phyloP scores from a whole-genome alignment of 306 rosid species.

The Citrullus mucosospermus region DNA sequence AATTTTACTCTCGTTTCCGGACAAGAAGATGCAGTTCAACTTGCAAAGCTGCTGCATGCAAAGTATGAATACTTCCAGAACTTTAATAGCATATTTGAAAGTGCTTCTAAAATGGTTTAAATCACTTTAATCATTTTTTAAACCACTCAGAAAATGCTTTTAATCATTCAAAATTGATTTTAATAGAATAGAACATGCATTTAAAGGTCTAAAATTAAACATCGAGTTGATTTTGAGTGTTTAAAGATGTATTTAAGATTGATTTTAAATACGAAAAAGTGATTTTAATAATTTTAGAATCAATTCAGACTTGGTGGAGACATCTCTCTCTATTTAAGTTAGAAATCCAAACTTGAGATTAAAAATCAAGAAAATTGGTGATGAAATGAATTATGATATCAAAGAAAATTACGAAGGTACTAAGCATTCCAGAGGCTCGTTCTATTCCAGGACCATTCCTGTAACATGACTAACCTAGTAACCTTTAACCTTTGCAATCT shows the following conservation, averaged over 20 bases:
- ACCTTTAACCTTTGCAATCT: not conserved
- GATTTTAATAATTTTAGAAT: too few relatives aligned
- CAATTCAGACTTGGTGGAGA: not conserved
- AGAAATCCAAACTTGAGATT: not conserved
- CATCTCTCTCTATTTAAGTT: not conserved
- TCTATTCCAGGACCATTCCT: not conserved
- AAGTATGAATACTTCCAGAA: conserved; percentile 30
- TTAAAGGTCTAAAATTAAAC: too few relatives aligned
- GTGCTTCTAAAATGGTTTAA: too few relatives aligned
- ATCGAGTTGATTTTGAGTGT: too few relatives aligned
- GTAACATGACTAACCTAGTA: not conserved
- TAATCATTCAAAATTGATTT: too few relatives aligned
- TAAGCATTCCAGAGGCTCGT: not conserved
- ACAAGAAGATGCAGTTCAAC: conserved; percentile 89
- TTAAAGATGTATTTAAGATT: too few relatives aligned
- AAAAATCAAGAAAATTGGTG: not conserved
- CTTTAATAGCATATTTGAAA: not conserved
- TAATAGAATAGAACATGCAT: too few relatives aligned
- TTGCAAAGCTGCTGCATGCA: conserved; percentile 72
- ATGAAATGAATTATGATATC: not conserved
- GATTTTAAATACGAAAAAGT: too few relatives aligned
- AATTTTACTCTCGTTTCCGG: conserved; percentile 80
- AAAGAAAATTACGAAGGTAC: not conserved
- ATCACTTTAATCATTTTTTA: too few relatives aligned
- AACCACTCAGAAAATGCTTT: too few relatives aligned